Evolutionary conservation across 768 basidiomycete species (phyloP), one percentile per base, ranked within the genome.

Genomic region (Lactifluus rugatus): DNA sequence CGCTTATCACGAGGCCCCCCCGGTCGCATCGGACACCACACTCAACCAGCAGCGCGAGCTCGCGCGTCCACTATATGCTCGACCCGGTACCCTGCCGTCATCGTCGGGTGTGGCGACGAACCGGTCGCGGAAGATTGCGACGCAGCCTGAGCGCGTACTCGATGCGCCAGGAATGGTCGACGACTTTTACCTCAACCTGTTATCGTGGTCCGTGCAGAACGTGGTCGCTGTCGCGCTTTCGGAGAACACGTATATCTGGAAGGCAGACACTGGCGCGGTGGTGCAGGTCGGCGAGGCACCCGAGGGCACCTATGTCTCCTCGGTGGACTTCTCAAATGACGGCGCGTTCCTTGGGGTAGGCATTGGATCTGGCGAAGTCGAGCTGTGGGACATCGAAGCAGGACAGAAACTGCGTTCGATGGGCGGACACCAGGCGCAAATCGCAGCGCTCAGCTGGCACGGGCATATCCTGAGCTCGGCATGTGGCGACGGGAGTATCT

Each of bases 141-240:
- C 89, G 0, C 82, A 84, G 23, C 91, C 95, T 0, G 89, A 95
- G 65, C 81, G 93, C n/a, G 93, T 97, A 8, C 78, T 99, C 10
- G 96, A 98, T 65, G 95, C 95, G 0, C 93, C 93, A 1, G 91
- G 91, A 6, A 85, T 89, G 78, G 78, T 84, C 10, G 93, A 98
- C 64, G 96, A 99, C 70, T 99, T 95, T 70, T 99, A 99, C 68
- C 82, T 99, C 67, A 99, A 98, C 70, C 77, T 99, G 52, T 70
- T 97, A 52, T 80, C 85, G 17, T 99, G 96, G 96, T 88, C 87
- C 36, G 79, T 78, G 42, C 81, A 81, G 63, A 97, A 98, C 70
- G 74, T 84, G 26, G 83, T 99, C 11, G 93, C 89, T 2, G 94
- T 99, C 55, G 95, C 89, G 0, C 80, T 99, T 11, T 89, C 84